Conservation (phyloP, 768 basidiomycete genomes). For the Leccinum boreale region DNA sequence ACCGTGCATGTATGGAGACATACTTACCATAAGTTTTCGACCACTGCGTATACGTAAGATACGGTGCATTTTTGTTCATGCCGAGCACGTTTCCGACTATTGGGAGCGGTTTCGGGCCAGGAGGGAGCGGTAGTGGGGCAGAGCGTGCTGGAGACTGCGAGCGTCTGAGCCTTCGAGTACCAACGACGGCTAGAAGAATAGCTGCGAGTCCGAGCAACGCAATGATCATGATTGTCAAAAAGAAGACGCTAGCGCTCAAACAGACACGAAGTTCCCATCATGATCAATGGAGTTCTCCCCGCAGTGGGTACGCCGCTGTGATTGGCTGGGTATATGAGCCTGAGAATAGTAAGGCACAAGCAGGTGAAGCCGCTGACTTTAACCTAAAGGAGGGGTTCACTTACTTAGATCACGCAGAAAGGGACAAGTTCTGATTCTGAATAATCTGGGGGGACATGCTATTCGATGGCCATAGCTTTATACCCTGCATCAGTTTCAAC, state of each 20-base stretch:
- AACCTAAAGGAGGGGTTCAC: too few relatives aligned
- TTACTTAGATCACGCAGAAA: too few relatives aligned
- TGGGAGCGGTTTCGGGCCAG: slow-evolving; percentile 16
- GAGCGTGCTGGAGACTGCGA: not conserved
- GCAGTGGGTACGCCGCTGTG: not conserved
- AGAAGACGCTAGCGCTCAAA: not conserved
- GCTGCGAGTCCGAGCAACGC: slow-evolving; percentile 1
- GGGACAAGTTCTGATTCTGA: too few relatives aligned
- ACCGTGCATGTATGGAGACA: not conserved
- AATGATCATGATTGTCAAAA: not conserved
- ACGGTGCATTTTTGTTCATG: slow-evolving; percentile 5
- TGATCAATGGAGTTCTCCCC: not conserved
- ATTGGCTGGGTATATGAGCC: not conserved
- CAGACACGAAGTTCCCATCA: not conserved
- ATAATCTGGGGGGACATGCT: too few relatives aligned
- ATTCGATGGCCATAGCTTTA: too few relatives aligned
- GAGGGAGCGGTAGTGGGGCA: slow-evolving; percentile 8
- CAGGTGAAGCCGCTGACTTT: too few relatives aligned
- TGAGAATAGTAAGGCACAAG: too few relatives aligned
- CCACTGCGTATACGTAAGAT: slow-evolving; percentile 17
- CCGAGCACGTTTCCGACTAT: slow-evolving; percentile 15
- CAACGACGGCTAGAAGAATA: not conserved
- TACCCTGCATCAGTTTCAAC: too few relatives aligned
- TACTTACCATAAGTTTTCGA: slow-evolving; percentile 18
- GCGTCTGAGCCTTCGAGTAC: not conserved